Evolutionary conservation across 2,329 filamentous ascomycete species (phyloP).

Genomic region (Mariannaea elegans): DNA sequence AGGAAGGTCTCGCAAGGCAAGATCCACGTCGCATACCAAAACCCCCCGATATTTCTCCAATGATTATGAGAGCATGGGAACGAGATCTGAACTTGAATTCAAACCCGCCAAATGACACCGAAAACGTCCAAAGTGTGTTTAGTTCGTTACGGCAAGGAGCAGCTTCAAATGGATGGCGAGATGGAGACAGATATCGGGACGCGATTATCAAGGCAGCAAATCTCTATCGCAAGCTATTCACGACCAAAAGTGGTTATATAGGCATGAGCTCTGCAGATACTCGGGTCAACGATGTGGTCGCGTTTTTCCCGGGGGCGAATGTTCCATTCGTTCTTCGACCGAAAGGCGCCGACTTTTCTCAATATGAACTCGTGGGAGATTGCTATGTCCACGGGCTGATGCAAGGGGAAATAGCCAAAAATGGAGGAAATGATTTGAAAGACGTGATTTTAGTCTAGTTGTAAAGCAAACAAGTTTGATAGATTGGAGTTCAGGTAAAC

Average conservation of each 20-base stretch:
- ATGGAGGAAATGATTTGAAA: background rate
- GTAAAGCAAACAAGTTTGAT: too few species aligned
- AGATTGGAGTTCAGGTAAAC: too few species aligned
- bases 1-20: too few species aligned
- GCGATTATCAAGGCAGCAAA: conserved; percentile 4
- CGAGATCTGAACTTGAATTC: too few species aligned
- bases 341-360: background rate
- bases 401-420: conserved; percentile 8
- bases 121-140: too few species aligned
- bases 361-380: background rate
- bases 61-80: too few species aligned
- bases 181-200: background rate
- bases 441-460: conserved; percentile 1
- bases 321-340: conserved; percentile 9
- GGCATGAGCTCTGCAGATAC: conserved; percentile 5
- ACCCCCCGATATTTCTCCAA: too few species aligned
- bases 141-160: background rate
- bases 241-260: conserved; percentile 13
- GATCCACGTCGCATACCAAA: too few species aligned
- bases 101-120: too few species aligned
- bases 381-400: conserved; percentile 15
- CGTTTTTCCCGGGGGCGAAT: conserved; percentile 1
- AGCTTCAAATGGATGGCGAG: too few species aligned
- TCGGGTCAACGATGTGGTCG: background rate
- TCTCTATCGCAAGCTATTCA: conserved; percentile 5